Evolutionary conservation across 2,329 filamentous ascomycete genomes (phyloP).

Genomic region (Metarhizium anisopliae): DNA sequence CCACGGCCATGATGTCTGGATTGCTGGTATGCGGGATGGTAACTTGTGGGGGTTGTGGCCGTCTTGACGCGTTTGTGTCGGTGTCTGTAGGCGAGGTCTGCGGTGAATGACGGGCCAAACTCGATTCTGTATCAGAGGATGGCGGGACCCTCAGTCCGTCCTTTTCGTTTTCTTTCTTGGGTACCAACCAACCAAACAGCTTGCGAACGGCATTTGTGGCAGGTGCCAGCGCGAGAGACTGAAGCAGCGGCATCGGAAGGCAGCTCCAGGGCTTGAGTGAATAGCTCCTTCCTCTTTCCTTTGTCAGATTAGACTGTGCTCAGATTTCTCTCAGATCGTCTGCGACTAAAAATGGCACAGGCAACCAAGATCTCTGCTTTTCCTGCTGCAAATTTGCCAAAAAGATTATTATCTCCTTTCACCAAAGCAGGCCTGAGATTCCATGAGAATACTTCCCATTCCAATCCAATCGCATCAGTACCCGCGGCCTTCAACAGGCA

Average conservation of each 20-base stretch:
- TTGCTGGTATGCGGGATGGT: background rate
- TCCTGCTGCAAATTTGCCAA: background rate
- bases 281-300: background rate
- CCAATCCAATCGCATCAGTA: background rate
- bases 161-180: conserved; percentile 7
- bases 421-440: background rate
- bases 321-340: background rate
- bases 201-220: conserved; percentile 22
- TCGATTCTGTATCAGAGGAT: background rate
- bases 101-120: background rate
- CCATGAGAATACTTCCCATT: background rate
- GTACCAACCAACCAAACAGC: conserved; percentile 20
- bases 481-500: background rate
- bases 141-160: background rate
- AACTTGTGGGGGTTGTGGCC: background rate
- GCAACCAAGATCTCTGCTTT: background rate
- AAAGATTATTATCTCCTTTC: no score
- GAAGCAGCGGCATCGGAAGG: conserved; percentile 17
- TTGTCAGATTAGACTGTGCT: background rate
- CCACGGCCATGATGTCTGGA: conserved; percentile 3
- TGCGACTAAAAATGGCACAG: background rate
- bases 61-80: background rate
- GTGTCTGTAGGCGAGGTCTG: conserved; percentile 3
- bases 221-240: conserved; percentile 20
- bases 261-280: background rate